Evolutionary conservation across 345 rosid genomes (phyloP), one percentile per base, ranked within the genome.

Genomic region (Euphorbia pulcherrima): DNA sequence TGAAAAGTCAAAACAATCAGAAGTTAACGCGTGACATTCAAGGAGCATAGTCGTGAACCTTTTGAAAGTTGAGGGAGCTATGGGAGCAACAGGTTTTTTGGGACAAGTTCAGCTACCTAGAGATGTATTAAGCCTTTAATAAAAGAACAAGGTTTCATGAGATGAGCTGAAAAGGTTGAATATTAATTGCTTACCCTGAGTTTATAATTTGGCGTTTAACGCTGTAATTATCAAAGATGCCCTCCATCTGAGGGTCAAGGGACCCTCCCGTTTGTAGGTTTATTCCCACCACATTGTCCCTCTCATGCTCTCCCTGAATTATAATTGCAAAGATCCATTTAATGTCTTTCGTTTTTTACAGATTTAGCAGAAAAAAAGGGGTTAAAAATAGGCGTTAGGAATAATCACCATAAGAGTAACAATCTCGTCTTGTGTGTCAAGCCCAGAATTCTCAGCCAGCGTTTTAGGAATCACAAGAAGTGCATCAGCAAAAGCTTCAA

Each of bases 391-490:
- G n/a, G 0, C 16, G 9, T n/a, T n/a, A n/a, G 23, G 28, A 65
- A 9, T 14, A n/a, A n/a, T n/a, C n/a, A 94, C 99, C 82, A 85
- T 87, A 21, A 94, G 89, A 72, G 90, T 66, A 78, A 91, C 87
- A 75, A 94, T 83, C 77, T 87, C 97, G 54, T 94, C 99, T 79
- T 91, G 99, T 30, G 96, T 91, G 77, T 94, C 99, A 54, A 94
- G 92, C 21, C 97, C 97, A 18, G 97, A 84, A 72, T 94, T 94
- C 75, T 92, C 99, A 67, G 97, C 97, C 28, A 94, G 92, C 20
- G 93, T 94, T 84, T 94, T 94, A 13, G 99, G 99, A 28, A 92
- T 83, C 77, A 85, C 96, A n/a, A 92, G 99, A 77, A 94, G 97
- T 39, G 97, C 96, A 59, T 92, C 87, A 1, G 97, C 99, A 78